Conservation (phyloP, 2,329 filamentous ascomycete species). For the Cladophialophora bantiana region DNA sequence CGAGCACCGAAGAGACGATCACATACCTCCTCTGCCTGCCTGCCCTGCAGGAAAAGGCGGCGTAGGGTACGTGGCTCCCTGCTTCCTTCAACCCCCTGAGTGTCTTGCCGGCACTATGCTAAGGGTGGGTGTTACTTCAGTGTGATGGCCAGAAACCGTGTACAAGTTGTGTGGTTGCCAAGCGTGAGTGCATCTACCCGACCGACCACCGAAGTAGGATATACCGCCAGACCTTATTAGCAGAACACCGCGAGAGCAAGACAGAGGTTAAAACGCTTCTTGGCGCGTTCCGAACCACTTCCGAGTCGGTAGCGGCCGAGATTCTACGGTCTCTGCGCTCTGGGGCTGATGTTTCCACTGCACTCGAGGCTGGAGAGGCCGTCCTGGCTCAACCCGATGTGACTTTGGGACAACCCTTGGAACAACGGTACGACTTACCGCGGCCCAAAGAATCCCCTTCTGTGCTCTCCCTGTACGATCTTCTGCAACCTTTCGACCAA, state of each 20-base stretch:
- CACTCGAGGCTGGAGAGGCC: background rate
- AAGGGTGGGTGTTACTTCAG: background rate
- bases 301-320: background rate
- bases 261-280: constrained; percentile 2
- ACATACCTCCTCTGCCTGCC: constrained; percentile 5
- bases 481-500: constrained; percentile 14
- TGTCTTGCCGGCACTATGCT: background rate
- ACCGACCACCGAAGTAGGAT: background rate
- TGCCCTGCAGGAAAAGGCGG: background rate
- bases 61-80: background rate
- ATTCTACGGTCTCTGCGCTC: background rate
- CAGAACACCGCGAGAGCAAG: background rate
- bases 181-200: background rate
- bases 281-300: background rate
- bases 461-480: background rate
- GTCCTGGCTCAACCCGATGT: background rate
- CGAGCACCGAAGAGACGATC: background rate
- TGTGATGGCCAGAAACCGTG: background rate
- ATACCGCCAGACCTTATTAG: background rate
- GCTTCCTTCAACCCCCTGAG: background rate
- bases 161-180: background rate
- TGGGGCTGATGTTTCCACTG: background rate
- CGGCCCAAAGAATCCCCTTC: background rate
- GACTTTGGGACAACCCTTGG: background rate
- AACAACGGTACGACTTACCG: background rate